Evolutionary conservation across 2,329 filamentous ascomycete genomes (phyloP).

Genomic region (Neurospora sp.): DNA sequence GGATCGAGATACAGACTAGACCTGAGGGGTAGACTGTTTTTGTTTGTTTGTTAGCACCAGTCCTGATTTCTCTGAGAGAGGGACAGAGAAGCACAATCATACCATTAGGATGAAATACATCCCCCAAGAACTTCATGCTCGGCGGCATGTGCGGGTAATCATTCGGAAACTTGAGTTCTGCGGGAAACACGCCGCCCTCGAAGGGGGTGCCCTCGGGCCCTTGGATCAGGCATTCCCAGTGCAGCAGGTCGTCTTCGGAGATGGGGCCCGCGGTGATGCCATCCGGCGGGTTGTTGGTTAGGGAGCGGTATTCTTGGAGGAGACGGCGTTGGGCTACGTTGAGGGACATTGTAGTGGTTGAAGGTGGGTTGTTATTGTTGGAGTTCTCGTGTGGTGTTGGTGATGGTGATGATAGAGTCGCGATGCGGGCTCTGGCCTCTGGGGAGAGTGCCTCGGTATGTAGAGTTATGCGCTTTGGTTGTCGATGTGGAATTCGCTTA

Average conservation of each 20-base stretch:
- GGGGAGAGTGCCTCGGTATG: neutral
- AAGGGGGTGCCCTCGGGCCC: constrained; percentile 94
- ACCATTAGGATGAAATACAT: constrained; percentile 97
- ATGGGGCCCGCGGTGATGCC: constrained; percentile 93
- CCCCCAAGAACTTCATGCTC: constrained; percentile 88
- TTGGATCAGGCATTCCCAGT: constrained; percentile 95
- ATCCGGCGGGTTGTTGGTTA: constrained; percentile 92
- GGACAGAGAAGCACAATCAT: constrained; percentile 14
- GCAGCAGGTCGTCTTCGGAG: constrained; percentile 86
- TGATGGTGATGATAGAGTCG: neutral
- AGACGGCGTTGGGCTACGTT: constrained; percentile 61
- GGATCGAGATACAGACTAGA: constrained; percentile 94
- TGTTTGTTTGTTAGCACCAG: neutral
- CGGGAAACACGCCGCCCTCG: constrained; percentile 90
- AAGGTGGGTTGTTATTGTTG: too few relatives aligned
- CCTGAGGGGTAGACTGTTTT: constrained; percentile 75
- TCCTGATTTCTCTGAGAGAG: too few relatives aligned
- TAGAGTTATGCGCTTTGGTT: neutral
- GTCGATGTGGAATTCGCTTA: neutral
- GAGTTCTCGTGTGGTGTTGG: too few relatives aligned
- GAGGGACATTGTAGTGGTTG: neutral
- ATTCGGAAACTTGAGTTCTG: constrained; percentile 86
- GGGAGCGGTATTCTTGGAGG: constrained; percentile 89
- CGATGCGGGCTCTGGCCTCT: neutral
- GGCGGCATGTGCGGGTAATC: constrained; percentile 96